Evolutionary conservation across 2,329 filamentous ascomycete genomes (phyloP), one percentile per base, ranked within the genome.

Genomic region (Myriangium duriaei): DNA sequence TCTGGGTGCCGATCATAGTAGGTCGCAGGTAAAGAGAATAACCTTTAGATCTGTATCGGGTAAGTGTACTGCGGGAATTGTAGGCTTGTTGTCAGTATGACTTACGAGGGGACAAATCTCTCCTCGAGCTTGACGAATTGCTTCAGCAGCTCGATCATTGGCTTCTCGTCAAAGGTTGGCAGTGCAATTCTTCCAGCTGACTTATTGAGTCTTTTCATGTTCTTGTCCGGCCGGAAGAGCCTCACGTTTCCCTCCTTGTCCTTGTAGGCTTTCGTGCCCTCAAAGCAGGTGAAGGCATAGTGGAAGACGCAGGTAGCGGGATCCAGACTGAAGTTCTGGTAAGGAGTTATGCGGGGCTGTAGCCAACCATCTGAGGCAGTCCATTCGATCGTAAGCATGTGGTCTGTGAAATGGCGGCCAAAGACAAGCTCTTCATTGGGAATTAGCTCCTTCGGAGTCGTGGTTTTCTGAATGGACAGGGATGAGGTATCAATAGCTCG

Each of bases 211-310:
- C 91, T 81, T 47, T 71, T 78, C 88, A 96, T 96, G 69, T 98
- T 98, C 72, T 76, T 91, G 59, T 93, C 81, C 2, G 91, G 91
- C 21, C 91, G 76, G 72, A 98, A 98, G 39, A 98, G 69, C 39
- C 88, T 79, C 49, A 94, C 74, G 42, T 77, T 66, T 50, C 84
- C 84, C 30, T 74, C 58, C 52, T 72, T 75, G 65, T 93, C 85
- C 63, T 88, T 92, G 72, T 98, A 98, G 43, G 91, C 91, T 69
- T 98, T 98, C 86, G 96, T 94, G 50, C 91, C 91, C 68, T 98
- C 91, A 63, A 98, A 98, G 60, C 82, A 91, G 62, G 92, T 84
- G 57, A 96, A 96, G 34, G 85, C 91, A 63, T 98, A 98, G 72
- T 98, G 91, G 65, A 98, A 88, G 45, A 96, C 91, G 65, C 87